phyloP scores from a whole-genome alignment of 495 filamentous ascomycete genomes.

The Daldinia decipiens region DNA sequence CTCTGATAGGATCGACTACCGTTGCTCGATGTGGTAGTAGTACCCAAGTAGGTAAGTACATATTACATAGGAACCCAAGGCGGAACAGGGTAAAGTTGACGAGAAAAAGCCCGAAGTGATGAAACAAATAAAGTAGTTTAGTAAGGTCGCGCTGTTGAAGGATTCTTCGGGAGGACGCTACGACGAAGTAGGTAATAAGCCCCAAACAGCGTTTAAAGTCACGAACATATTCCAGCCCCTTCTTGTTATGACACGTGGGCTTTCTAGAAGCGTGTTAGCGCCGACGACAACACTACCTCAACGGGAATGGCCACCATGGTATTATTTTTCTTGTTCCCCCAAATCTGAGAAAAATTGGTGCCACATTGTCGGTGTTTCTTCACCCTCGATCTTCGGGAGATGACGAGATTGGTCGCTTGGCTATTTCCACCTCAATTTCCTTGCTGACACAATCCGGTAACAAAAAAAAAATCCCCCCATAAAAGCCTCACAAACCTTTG shows the following conservation, averaged over 20 bases:
- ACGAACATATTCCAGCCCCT: slow-evolving; percentile 40
- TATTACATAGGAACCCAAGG: slow-evolving; percentile 13
- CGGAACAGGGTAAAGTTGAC: slow-evolving; percentile 18
- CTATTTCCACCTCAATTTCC: slow-evolving; percentile 44
- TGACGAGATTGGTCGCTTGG: slow-evolving; percentile 50
- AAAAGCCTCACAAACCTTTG: slow-evolving; percentile 25
- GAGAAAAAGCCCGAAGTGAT: slow-evolving; percentile 36
- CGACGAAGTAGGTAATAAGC: slow-evolving; percentile 29
- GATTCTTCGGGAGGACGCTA: slow-evolving; percentile 28
- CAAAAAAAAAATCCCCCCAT: slow-evolving; percentile 13
- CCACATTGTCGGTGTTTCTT: slow-evolving; percentile 51
- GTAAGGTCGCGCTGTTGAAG: slow-evolving; percentile 21
- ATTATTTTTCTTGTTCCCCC: slow-evolving; percentile 22
- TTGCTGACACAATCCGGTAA: slow-evolving; percentile 37
- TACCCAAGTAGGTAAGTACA: slow-evolving; percentile 7
- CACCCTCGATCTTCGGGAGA: slow-evolving; percentile 50
- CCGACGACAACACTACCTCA: slow-evolving; percentile 24
- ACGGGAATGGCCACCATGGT: slow-evolving; percentile 36
- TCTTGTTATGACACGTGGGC: slow-evolving; percentile 46
- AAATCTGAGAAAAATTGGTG: slow-evolving; percentile 44
- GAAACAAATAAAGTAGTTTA: slow-evolving; percentile 38
- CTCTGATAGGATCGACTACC: slow-evolving; percentile 30
- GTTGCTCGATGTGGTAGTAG: not conserved
- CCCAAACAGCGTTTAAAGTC: slow-evolving; percentile 31
- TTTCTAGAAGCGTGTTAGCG: slow-evolving; percentile 40